These are phyloP conservation scores for Saururus chinensis DNA, from an alignment of 164 flowering plant genomes.

Conservation along the genomic window DNA sequence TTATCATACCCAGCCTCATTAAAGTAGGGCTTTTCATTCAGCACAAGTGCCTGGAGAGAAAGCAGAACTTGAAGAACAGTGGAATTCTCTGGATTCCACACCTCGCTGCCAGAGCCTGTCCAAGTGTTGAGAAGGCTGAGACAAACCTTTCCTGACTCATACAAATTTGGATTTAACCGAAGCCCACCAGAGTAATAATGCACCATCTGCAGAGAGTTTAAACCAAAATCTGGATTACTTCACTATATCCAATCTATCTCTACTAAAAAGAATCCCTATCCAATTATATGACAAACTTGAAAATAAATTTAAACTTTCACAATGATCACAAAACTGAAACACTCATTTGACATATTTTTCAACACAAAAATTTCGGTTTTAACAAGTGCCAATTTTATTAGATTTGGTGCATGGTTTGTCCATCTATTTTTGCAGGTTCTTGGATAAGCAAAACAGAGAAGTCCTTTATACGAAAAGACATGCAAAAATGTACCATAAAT, in stretches of 20 bases:
- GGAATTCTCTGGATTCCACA: conserved; percentile 74
- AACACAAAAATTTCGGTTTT: no score
- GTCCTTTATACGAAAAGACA: no score
- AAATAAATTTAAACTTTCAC: no score
- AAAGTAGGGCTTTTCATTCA: conserved; percentile 83
- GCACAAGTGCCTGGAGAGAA: conserved; percentile 91
- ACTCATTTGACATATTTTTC: no score
- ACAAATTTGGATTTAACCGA: conserved; percentile 82
- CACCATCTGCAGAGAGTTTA: conserved; percentile 50
- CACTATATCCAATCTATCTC: neutral
- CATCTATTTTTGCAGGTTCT: no score
- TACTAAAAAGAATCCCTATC: neutral
- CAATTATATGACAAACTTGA: no score
- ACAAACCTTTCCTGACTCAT: conserved; percentile 88
- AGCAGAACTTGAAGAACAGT: conserved; percentile 87
- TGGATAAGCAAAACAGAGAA: no score
- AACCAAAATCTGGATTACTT: neutral
- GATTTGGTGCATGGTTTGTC: no score
- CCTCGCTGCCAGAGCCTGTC: conserved; percentile 66
- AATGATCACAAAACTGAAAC: no score
- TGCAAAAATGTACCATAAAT: no score
- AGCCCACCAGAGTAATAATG: conserved; percentile 84
- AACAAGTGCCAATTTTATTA: no score
- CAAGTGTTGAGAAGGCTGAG: conserved; percentile 95
- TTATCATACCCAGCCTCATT: conserved; percentile 91